Evolutionary conservation across 495 filamentous ascomycete genomes (phyloP).

Genomic region (Podospora australis): DNA sequence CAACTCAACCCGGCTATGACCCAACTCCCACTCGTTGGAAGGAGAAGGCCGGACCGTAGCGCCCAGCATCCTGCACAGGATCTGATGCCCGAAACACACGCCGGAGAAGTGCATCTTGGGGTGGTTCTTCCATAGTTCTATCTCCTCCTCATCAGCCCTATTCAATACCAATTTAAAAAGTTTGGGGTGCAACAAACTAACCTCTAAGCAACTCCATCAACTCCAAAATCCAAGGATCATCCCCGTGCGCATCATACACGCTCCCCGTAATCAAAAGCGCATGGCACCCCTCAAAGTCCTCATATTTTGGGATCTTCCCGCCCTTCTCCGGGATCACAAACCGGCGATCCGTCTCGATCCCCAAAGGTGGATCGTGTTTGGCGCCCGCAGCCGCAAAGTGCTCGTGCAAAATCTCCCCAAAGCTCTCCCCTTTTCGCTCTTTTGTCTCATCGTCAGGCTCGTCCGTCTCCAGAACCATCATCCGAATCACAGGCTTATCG

Average conservation of each 20-base stretch:
- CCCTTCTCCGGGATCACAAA: conserved; percentile 27
- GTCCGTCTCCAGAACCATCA: conserved; percentile 32
- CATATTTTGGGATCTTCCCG: conserved; percentile 17
- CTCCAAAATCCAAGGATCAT: conserved; percentile 62
- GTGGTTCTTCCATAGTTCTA: conserved; percentile 26
- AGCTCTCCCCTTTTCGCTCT: conserved; percentile 13
- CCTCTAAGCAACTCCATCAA: conserved; percentile 22
- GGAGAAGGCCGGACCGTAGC: conserved; percentile 52
- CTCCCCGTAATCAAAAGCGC: conserved; percentile 72
- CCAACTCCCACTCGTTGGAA: conserved; percentile 66
- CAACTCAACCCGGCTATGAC: conserved; percentile 59
- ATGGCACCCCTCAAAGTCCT: conserved; percentile 32
- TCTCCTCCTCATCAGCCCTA: no score
- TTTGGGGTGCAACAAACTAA: no score
- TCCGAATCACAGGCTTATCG: conserved; percentile 9
- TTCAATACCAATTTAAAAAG: background rate
- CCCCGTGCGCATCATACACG: conserved; percentile 42
- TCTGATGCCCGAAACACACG: conserved; percentile 84
- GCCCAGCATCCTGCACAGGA: conserved; percentile 68
- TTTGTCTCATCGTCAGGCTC: conserved; percentile 22
- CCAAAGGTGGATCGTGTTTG: conserved; percentile 25
- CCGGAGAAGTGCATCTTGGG: conserved; percentile 55
- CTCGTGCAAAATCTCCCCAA: conserved; percentile 24
- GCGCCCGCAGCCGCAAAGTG: conserved; percentile 23
- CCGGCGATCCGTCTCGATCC: conserved; percentile 18